Base-by-base conservation (phyloP, 139 green algal genomes). In the Ettlia oleoabundans region DNA sequence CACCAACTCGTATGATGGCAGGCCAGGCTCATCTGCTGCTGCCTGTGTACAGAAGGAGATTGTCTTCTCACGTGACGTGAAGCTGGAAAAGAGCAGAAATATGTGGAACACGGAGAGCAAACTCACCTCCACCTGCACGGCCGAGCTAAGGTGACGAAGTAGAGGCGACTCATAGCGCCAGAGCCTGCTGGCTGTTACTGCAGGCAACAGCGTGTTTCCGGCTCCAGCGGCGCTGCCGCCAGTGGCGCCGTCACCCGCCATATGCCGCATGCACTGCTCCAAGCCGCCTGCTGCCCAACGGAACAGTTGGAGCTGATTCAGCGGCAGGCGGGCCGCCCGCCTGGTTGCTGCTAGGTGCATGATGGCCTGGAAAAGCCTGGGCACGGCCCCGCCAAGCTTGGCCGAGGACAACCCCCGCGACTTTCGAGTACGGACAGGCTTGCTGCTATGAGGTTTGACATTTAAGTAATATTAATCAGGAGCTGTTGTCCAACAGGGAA, bases 61-160 rank as follows among this genome's bases (percentile, higher is more conserved):
- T n/a, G 32, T n/a, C 18, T 32, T 4, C n/a, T 24, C 21, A 28
- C 1, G 13, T 42, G 21, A 43, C 24, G 4, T 4, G 10, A 18
- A 52, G 4, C 10, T 58, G 47, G 13, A 58, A 24, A 10, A 58
- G 47, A 58, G 47, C 15, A 58, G 47, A 10, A 58, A 18, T 35
- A 18, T 9, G 7, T 13, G 24, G 7, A 32, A 22, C 22, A 37
- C 32, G 24, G 7, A 67, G 61, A 18, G 32, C 61, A 22, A 7
- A 53, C 37, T 42, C 35, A 73, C 66, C 35, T 73, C 8, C 24
- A 22, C 37, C 37, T 52, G 18, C 2, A 28, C 40, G 19, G 30
- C 6, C 28, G 35, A n/a, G 51, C n/a, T 67, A 6, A 83, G 78
- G 51, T 83, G 78, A 35, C 78, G 78, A 26, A 83, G 78, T 37